A percentile compares a stretch with the other conserved stretches of the same genome.
Evolutionary conservation across 768 basidiomycete genomes (phyloP).

Genomic region (Fomitopsis pulvina): DNA sequence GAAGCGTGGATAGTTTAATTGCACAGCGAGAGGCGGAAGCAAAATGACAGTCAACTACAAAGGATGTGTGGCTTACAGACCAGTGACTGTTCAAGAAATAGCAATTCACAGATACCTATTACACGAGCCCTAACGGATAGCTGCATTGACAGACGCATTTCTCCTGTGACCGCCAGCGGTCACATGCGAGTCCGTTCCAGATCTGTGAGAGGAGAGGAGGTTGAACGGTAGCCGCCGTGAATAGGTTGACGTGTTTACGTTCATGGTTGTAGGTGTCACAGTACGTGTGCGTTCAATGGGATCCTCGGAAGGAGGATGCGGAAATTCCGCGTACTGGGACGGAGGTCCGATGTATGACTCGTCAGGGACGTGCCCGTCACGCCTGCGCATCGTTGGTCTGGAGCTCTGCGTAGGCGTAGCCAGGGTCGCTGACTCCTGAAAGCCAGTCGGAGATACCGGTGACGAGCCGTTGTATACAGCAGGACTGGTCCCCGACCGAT

Average conservation of each 20-base stretch:
- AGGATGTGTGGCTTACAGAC: background rate
- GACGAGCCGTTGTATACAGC: constrained; percentile 37
- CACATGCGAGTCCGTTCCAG: constrained; percentile 26
- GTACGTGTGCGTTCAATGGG: constrained; percentile 17
- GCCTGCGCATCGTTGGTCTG: constrained; percentile 17
- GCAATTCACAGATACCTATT: background rate
- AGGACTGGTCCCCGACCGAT: constrained; percentile 65
- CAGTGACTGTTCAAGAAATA: background rate
- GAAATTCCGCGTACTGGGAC: constrained; percentile 64
- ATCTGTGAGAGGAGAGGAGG: constrained; percentile 40
- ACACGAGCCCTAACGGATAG: constrained; percentile 9
- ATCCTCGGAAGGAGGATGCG: constrained; percentile 44
- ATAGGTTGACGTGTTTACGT: constrained; percentile 14
- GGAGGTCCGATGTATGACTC: constrained; percentile 59
- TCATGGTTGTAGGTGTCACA: constrained; percentile 14
- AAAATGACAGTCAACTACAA: background rate
- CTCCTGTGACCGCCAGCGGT: constrained; percentile 31
- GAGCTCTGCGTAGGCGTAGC: constrained; percentile 30
- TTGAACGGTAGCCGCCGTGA: constrained; percentile 62
- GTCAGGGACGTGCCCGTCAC: constrained; percentile 33
- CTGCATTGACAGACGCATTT: constrained; percentile 32
- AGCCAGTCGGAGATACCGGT: constrained; percentile 26
- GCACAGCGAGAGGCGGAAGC: constrained; percentile 1
- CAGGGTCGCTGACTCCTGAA: constrained; percentile 10
- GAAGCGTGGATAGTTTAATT: constrained; percentile 3